Base-by-base conservation (phyloP, 495 filamentous ascomycete species). In the Neurospora sublineolata region DNA sequence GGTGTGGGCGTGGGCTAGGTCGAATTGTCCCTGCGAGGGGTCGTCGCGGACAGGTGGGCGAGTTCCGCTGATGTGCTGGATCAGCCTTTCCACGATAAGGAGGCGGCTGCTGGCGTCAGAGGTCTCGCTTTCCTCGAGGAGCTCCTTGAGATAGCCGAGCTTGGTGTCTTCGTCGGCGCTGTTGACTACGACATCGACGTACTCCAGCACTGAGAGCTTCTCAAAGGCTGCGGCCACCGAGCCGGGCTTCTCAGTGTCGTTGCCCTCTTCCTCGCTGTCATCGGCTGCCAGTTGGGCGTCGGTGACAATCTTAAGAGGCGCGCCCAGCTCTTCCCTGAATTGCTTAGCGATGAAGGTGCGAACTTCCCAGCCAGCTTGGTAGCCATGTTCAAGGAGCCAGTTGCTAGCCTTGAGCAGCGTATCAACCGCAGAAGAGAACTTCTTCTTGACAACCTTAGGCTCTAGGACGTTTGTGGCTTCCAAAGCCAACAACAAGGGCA, bases 261-360 rank as follows among this genome's bases (percentile, higher is more conserved):
- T 30, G 12, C 33, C n/a, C 27, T 70, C 69, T 23, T 71, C 36
- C 2, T 68, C 69, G 2, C 27, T n/a, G 23, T 67, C 38, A 16
- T 67, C 44, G 1, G 20, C 36, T n/a, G 18, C 11, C 0, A 37
- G 16, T 37, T 71, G 70, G 38, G 33, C 68, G 3, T 67, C 42
- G 18, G 77, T 67, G 30, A 46, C 73, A 16, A 76, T 72, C 41
- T 75, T 72, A 27, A 80, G 69, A 0, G 77, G 74, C 0, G 70
- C 71, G 11, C 16, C 70, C 4, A 77, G 40, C 2, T 72, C 52
- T 18, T 77, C 72, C 1, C 69, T 67, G 60, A 78, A 77, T 64
- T 81, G 75, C 46, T 73, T 76, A 2, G 79, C 72, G 30, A 85
- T 71, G 70, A 83, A 85, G 41, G 71, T 78, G 37, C 78, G 79